A percentile compares a stretch with the other conserved stretches of the same genome.
These are phyloP conservation scores for Hypholoma sublateritium DNA, from an alignment of 768 basidiomycete species.

Conservation along the genomic window DNA sequence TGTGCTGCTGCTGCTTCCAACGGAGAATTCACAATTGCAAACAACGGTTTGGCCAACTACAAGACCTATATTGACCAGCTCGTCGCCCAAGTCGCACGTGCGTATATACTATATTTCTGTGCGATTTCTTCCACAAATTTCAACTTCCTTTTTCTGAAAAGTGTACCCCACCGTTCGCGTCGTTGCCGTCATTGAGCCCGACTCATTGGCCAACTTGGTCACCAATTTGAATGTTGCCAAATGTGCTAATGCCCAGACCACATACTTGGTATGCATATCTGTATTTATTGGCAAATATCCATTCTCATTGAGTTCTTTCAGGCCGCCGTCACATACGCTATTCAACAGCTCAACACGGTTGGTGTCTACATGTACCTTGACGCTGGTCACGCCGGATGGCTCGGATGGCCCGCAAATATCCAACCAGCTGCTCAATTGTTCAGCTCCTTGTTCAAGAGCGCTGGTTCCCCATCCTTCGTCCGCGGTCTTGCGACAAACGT, in stretches of 20 bases:
- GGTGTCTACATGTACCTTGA: slow-evolving; percentile 64
- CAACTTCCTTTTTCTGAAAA: slow-evolving; percentile 12
- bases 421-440: slow-evolving; percentile 58
- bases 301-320: slow-evolving; percentile 12
- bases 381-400: slow-evolving; percentile 65
- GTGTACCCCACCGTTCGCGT: slow-evolving; percentile 62
- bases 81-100: slow-evolving; percentile 54
- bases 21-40: slow-evolving; percentile 61
- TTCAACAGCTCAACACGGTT: slow-evolving; percentile 52
- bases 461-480: slow-evolving; percentile 55
- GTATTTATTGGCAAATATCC: not conserved
- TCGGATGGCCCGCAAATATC: slow-evolving; percentile 69
- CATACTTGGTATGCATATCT: slow-evolving; percentile 41
- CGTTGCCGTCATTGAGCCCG: slow-evolving; percentile 66
- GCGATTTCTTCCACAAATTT: not conserved
- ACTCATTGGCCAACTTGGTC: slow-evolving; percentile 67
- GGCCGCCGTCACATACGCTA: slow-evolving; percentile 53
- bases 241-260: slow-evolving; percentile 50
- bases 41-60: slow-evolving; percentile 57
- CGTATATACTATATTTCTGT: slow-evolving; percentile 12
- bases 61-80: slow-evolving; percentile 61
- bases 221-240: slow-evolving; percentile 63
- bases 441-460: slow-evolving; percentile 44
- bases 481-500: slow-evolving; percentile 64
- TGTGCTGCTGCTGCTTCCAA: slow-evolving; percentile 66